A percentile compares a stretch with the other conserved stretches of the same genome.
These are phyloP conservation scores for Aureobasidium sp. DNA, from an alignment of 2,329 filamentous ascomycete genomes.

Conservation along the genomic window DNA sequence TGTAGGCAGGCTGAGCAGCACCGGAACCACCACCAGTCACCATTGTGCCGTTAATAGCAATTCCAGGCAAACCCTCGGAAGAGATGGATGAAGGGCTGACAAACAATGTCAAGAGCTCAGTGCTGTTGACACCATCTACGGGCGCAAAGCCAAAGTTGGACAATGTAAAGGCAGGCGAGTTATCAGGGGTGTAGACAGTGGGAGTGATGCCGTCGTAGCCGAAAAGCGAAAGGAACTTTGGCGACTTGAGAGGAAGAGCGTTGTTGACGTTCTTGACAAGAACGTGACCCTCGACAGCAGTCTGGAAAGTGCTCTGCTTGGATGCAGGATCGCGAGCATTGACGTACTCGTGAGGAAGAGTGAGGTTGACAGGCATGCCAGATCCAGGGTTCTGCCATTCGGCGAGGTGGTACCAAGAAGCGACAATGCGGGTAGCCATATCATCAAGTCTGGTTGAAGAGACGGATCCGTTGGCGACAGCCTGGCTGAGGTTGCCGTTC, in stretches of 20 bases:
- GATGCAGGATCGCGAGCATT: constrained; percentile 49
- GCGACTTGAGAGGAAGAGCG: constrained; percentile 47
- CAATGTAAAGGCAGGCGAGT: background rate
- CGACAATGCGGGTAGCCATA: constrained; percentile 50
- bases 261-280: constrained; percentile 55
- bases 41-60: constrained; percentile 26
- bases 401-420: constrained; percentile 51
- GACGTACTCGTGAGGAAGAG: constrained; percentile 45
- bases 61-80: constrained; percentile 2
- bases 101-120: constrained; percentile 15
- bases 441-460: constrained; percentile 51
- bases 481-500: constrained; percentile 41
- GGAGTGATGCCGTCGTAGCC: constrained; percentile 48
- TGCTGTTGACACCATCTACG: background rate
- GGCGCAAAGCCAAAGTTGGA: constrained; percentile 3
- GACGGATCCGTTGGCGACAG: constrained; percentile 55
- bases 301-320: constrained; percentile 46
- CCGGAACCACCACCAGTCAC: constrained; percentile 33
- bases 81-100: constrained; percentile 33
- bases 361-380: constrained; percentile 47
- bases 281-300: constrained; percentile 57
- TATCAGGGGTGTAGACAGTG: constrained; percentile 7
- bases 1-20: constrained; percentile 29
- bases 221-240: constrained; percentile 51
- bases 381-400: constrained; percentile 36